Evolutionary conservation across 306 rosid species (phyloP), one percentile per base, ranked within the genome.

Genomic region (Canavalia gladiata): DNA sequence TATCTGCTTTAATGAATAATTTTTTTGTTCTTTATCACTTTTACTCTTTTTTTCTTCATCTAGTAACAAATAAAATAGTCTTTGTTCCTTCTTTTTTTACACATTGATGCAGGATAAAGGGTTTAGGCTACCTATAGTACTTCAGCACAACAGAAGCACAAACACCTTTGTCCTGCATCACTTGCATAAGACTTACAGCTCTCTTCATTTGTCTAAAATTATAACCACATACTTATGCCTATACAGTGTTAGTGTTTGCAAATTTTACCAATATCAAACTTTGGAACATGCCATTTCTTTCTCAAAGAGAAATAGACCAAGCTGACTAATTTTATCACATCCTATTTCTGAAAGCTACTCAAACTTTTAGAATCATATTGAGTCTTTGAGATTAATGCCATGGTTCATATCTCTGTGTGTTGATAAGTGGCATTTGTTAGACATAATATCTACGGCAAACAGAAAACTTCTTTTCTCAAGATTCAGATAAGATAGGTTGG

Each of bases 101-200:
- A 51, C 33, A n/a, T 11, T 39, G 54, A 42, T 78, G 45, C 58
- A 68, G 49, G 59, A 78, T 10, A 56, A 79, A 79, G 31, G 13
- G 81, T 64, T 49, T 37, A 64, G 74, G 42, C 72, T 64, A 47
- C 9, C 33, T 5, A 52, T 18, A 8, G 13, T 28, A 49, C 55
- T 34, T 50, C n/a, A 55, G 4, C 60, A 45, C 71, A 56, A 57
- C 54, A 42, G 6, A 68, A 79, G 6, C 34, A 37, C 34, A 54
- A 41, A 39, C 39, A 43, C 45, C 31, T 25, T 43, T 74, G 41
- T 29, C 42, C 46, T 12, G 46, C 54, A 30, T 28, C 13, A 41
- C 51, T 39, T 12, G 6, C 18, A 10, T 34, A 59, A 52, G 46
- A 52, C 71, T 9, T 7, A 37, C 50, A 79, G 67, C 11, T 56